Conservation (phyloP, 106 monocot species). For the Posidonia australis region DNA sequence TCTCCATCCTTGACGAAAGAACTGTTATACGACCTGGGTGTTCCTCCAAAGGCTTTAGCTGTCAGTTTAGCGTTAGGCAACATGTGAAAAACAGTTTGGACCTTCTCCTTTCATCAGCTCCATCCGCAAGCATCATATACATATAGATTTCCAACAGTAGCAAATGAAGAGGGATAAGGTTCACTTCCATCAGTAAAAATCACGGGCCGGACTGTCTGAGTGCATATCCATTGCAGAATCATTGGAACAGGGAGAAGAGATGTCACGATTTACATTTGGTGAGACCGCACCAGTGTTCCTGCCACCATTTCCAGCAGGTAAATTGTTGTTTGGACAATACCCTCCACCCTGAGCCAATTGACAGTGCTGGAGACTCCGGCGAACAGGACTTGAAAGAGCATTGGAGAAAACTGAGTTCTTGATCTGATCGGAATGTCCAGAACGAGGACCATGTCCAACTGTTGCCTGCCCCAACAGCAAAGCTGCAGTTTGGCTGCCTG, state of each 20-base stretch:
- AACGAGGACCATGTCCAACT: slow-evolving; percentile 19
- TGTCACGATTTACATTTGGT: slow-evolving; percentile 8
- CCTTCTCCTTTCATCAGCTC: not conserved
- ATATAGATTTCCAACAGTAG: not conserved
- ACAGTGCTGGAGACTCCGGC: slow-evolving; percentile 18
- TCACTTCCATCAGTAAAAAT: slow-evolving; percentile 16
- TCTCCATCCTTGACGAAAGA: not conserved
- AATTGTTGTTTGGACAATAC: slow-evolving; percentile 3
- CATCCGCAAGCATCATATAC: not conserved
- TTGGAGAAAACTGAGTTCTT: slow-evolving; percentile 62
- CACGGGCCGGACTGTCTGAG: slow-evolving; percentile 43
- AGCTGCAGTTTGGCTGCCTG: slow-evolving; percentile 17
- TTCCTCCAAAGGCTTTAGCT: not conserved
- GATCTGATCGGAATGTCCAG: slow-evolving; percentile 30
- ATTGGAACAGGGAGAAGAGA: slow-evolving; percentile 15
- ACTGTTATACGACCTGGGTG: too few species aligned
- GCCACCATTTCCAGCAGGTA: slow-evolving; percentile 6
- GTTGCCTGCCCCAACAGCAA: slow-evolving; percentile 10
- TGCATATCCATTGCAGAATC: slow-evolving; percentile 68
- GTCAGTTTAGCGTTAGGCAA: not conserved
- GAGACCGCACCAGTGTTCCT: slow-evolving; percentile 15
- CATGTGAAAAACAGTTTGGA: not conserved
- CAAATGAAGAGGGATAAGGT: not conserved
- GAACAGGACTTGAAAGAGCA: slow-evolving; percentile 57
- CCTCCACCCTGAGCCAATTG: slow-evolving; percentile 25